These are phyloP conservation scores for Lasiodiplodia hormozganensis DNA, from an alignment of 2,329 filamentous ascomycete genomes.

Conservation along the genomic window DNA sequence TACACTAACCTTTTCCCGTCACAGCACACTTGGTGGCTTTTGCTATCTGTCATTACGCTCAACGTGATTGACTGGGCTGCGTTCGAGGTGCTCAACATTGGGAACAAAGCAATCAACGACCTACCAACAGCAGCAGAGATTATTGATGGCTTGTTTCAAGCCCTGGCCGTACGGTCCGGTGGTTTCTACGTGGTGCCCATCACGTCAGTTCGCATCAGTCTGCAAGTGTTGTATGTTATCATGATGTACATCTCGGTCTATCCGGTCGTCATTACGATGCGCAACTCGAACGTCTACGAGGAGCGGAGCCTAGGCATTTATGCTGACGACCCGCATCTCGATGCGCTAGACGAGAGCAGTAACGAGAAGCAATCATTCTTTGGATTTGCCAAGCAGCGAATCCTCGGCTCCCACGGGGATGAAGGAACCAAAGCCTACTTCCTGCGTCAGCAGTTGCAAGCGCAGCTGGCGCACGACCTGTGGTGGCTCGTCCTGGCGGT, in stretches of 20 bases:
- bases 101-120: constrained; percentile 57
- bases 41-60: constrained; percentile 58
- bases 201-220: constrained; percentile 58
- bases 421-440: constrained; percentile 46
- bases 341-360: neutral
- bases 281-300: constrained; percentile 66
- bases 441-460: constrained; percentile 52
- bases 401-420: neutral
- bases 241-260: constrained; percentile 73
- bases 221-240: constrained; percentile 65
- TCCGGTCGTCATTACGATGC: constrained; percentile 67
- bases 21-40: constrained; percentile 65
- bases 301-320: constrained; percentile 68
- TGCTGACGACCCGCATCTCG: constrained; percentile 42
- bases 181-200: constrained; percentile 60
- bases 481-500: constrained; percentile 55
- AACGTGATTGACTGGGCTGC: constrained; percentile 62
- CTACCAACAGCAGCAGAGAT: constrained; percentile 57
- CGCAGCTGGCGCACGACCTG: constrained; percentile 55
- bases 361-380: constrained; percentile 28
- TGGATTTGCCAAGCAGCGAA: constrained; percentile 30
- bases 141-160: constrained; percentile 66
- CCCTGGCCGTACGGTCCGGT: constrained; percentile 58
- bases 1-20: constrained; percentile 69
- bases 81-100: constrained; percentile 62